These are phyloP conservation scores for Trichoderma gracile DNA, from an alignment of 2,329 filamentous ascomycete species.

Conservation along the genomic window DNA sequence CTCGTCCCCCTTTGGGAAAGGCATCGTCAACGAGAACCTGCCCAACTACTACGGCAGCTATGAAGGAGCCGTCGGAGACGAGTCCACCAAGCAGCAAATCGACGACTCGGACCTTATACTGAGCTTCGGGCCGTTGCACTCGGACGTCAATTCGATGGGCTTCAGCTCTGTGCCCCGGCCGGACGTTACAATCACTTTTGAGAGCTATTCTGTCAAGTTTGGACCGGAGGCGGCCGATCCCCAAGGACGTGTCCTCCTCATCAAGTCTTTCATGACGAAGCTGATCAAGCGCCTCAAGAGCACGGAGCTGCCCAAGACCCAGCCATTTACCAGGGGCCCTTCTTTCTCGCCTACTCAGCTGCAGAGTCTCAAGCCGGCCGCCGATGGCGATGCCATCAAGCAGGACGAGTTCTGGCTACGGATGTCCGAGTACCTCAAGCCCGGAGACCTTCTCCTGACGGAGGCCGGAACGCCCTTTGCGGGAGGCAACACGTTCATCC, in stretches of 20 bases:
- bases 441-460: constrained; percentile 57
- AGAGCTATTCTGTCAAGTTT: background rate
- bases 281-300: constrained; percentile 38
- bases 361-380: background rate
- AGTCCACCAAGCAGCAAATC: constrained; percentile 41
- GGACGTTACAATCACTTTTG: constrained; percentile 38
- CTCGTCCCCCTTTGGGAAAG: constrained; percentile 51
- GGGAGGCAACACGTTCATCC: constrained; percentile 52
- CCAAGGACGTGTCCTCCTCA: constrained; percentile 36
- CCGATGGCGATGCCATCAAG: constrained; percentile 42
- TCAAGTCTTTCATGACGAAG: constrained; percentile 30
- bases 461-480: constrained; percentile 61
- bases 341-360: constrained; percentile 31
- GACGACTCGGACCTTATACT: constrained; percentile 47
- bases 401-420: constrained; percentile 52
- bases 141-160: constrained; percentile 48
- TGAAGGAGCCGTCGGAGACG: constrained; percentile 44
- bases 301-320: constrained; percentile 28
- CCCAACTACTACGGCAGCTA: constrained; percentile 54
- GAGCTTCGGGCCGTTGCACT: constrained; percentile 49
- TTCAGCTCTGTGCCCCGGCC: constrained; percentile 42
- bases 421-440: constrained; percentile 48
- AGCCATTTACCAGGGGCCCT: constrained; percentile 33
- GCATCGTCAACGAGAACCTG: constrained; percentile 50
- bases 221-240: background rate